Base-by-base conservation (phyloP, 2,329 filamentous ascomycete species). In the Colletotrichum kahawae region DNA sequence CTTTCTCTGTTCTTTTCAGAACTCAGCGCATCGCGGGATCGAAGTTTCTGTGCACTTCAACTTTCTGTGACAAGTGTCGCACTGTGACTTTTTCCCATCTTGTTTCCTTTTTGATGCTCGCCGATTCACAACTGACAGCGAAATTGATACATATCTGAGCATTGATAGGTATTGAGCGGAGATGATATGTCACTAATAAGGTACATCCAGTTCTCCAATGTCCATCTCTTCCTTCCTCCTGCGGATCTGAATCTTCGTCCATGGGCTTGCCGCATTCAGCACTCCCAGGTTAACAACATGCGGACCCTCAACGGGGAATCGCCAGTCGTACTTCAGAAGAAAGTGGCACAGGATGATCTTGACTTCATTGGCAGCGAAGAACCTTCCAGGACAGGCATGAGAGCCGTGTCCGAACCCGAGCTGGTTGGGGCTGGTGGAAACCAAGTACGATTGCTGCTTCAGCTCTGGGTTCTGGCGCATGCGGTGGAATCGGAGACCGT, bases 51-150 rank as follows among this genome's bases (percentile, higher is more conserved):
- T 10, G 4, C 9, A 3, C 16, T 38, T 3, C 3, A 8, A 38
- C 10, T 43, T n/a, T 4, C 7, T 18, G 4, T 38, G 16, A 38
- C 14, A 9, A 31, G 29, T 38, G 9, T 0, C 16, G 16, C 18
- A 18, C 36, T 4, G 0, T 4, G 1, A 2, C 36, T 18, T 3
- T 38, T 18, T 0, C 36, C 8, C 0, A 2, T 38, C 7, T 38
- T 14, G 16, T 38, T 1, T 38, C 1, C 1, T 38, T 0, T 18
- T 9, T 7, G 9, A 9, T 18, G 7, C 0, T 18, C 18, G 16
- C 36, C 0, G 7, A 1, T 43, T 18, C 4, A 43, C 16, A 10
- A 43, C 9, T 9, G 8, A 43, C 9, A 5, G 36, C 36, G 16
- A 43, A 5, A 5, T 2, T 18, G 16, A 5, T 5, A 16, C 4